Evolutionary conservation across 2,329 filamentous ascomycete genomes (phyloP), one percentile per base, ranked within the genome.

Genomic region (Aspergillus ochraceus): DNA sequence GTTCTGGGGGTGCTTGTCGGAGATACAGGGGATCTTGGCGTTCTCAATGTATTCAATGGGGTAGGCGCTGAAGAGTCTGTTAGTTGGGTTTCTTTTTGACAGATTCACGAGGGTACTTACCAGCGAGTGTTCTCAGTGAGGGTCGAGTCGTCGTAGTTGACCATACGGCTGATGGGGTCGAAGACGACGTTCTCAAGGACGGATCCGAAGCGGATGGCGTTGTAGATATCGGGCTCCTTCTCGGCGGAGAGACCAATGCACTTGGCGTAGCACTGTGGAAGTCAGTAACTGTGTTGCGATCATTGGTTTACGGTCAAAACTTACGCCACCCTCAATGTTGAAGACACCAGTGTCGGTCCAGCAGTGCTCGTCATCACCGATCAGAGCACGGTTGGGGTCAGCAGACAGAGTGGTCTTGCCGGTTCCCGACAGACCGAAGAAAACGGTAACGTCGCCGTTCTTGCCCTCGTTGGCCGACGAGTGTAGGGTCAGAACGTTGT

Each of bases 311-410:
- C n/a, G 20, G 8, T 17, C 22, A 45, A 20, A 47, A 52, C 54
- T 55, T 55, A 55, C 54, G 67, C 95, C 95, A 72, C 95, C 95
- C 83, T 99, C 95, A 60, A 99, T 99, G 87, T 99, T 99, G 90
- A 99, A 99, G 76, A 99, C 88, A 78, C 95, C 95, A 60, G 81
- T 87, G 77, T 99, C 95, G 70, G 89, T 93, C 95, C 95, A 99
- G 90, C 95, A 98, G 87, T 99, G 95, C 89, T 99, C 95, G 76
- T 99, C 95, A 72, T 99, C 95, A 76, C 95, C 95, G 71, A 99
- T 99, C 74, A 99, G 83, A 66, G 91, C 88, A 76, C 95, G 93
- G 85, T 97, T 96, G 71, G 93, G 92, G 79, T 99, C 95, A 61
- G 95, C 95, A 64, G 95, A 98, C 63, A 99, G 85, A 3, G 95